Conservation (phyloP, 352 stramenopile species). For the Pythium vanterpoolii region DNA sequence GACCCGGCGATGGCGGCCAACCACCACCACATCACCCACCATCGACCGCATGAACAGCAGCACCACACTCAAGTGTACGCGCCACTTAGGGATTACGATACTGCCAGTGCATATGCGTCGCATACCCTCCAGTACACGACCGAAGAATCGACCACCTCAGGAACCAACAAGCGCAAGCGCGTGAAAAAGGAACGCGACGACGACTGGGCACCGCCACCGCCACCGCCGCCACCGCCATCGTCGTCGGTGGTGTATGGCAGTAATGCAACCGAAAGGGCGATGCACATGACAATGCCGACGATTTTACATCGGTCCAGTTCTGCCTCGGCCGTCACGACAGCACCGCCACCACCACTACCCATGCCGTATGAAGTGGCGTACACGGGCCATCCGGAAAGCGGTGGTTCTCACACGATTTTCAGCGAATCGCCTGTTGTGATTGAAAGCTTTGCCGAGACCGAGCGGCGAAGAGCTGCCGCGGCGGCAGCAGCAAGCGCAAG, state of each 20-base stretch:
- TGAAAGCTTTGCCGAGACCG: conserved; percentile 61
- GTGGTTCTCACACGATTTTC: conserved; percentile 36
- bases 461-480: conserved; percentile 23
- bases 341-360: not conserved
- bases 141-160: conserved; percentile 27
- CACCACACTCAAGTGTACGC: not conserved
- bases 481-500: not conserved
- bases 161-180: conserved; percentile 43
- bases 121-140: conserved; percentile 30
- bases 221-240: conserved; percentile 12
- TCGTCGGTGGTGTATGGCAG: conserved; percentile 2
- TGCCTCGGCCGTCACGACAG: not conserved
- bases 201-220: conserved; percentile 16
- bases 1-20: conserved; percentile 11
- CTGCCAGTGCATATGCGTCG: not conserved
- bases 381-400: not conserved
- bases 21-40: not conserved
- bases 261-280: not conserved
- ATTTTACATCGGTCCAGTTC: conserved; percentile 15
- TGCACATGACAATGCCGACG: conserved; percentile 18
- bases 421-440: conserved; percentile 49
- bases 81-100: not conserved
- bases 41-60: not conserved
- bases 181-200: conserved; percentile 39
- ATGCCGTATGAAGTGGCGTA: conserved; percentile 11